Base-by-base conservation (phyloP, 2,329 filamentous ascomycete species). In the Whalleya microplaca region DNA sequence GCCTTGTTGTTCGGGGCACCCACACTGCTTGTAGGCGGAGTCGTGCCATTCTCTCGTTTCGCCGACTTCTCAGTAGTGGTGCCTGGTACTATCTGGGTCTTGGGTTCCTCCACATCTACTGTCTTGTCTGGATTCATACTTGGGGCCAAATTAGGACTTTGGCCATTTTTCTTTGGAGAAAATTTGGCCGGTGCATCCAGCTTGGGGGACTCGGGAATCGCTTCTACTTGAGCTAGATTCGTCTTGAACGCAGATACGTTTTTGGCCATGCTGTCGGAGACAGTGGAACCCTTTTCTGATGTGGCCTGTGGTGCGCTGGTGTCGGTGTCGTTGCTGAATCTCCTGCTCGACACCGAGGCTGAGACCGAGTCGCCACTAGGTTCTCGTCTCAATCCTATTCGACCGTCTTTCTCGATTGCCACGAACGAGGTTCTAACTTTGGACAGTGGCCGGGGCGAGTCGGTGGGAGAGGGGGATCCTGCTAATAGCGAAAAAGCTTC, bases 391-490 rank as follows among this genome's bases (percentile, higher is more conserved):
- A 86, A 72, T 45, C 83, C 83, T 63, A 85, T 75, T 44, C 80
- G 76, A 51, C 84, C 83, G 73, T 85, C 82, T 60, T 85, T 85
- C 69, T 92, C 88, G 45, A 93, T 82, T 18, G 88, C 84, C 50
- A 93, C 83, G 70, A 93, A 93, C 70, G 79, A 90, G 40, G 89
- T 89, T 63, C 89, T 84, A 43, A 92, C 86, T 73, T 89, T 91
- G 60, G 89, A 91, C 41, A 92, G 81, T 21, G 86, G 89, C 66
- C 88, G 80, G 29, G 85, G 83, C 18, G 83, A 84, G 32, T 81
- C 78, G 55, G 74, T 66, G 43, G 70, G 70, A 61, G 67, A 69
- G 53, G 73, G 72, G 55, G 64, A 66, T 45, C 53, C 66, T 69
- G 56, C 66, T 73, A 59, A 72, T 73, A 63, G 72, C 72, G 63